Evolutionary conservation across 2,329 filamentous ascomycete genomes (phyloP), one percentile per base, ranked within the genome.

Genomic region (Dothistroma pini): DNA sequence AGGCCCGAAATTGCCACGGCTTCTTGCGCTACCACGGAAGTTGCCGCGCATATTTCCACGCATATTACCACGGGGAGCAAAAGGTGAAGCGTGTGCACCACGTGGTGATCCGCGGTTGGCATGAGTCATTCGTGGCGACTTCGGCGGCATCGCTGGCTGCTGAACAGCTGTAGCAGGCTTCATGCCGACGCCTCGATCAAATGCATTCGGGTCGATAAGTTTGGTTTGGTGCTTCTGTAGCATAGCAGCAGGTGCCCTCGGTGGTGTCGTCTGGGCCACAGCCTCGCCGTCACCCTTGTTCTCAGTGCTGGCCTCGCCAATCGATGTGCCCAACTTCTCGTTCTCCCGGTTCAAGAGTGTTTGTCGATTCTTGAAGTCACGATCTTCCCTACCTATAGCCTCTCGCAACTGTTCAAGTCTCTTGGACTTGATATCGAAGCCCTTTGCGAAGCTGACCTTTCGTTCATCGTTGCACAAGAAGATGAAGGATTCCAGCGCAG

Each of bases 371-470:
- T 75, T 76, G 68, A 74, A 78, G 61, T 81, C 79, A 48, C 79
- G 77, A 35, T 81, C 79, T 65, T 82, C 80, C 50, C 80, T 75
- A 21, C 75, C 75, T 22, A 82, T 75, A 32, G 78, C 78, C 62
- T 81, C 79, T 9, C 80, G 77, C 11, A 82, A 74, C 63, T 82
- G 79, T 68, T 81, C 79, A 8, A 82, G 72, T 56, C 78, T 77
- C 73, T 81, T 82, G 35, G 74, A 75, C 41, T 79, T 76, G 52
- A 82, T 78, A 62, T 80, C 80, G 58, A 82, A 82, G 25, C 79
- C 78, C 57, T 78, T 77, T 16, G 80, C 79, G 59, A 78, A 76
- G 12, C 71, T 68, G 54, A 79, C 76, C 68, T 81, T 81, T 29
- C 68, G 66, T 0, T 75, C 70, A 62, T 82, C 79, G 63, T 82